Conservation (phyloP, 225 moss, liverwort and hornwort genomes). For the Sphagnum tenellum region DNA sequence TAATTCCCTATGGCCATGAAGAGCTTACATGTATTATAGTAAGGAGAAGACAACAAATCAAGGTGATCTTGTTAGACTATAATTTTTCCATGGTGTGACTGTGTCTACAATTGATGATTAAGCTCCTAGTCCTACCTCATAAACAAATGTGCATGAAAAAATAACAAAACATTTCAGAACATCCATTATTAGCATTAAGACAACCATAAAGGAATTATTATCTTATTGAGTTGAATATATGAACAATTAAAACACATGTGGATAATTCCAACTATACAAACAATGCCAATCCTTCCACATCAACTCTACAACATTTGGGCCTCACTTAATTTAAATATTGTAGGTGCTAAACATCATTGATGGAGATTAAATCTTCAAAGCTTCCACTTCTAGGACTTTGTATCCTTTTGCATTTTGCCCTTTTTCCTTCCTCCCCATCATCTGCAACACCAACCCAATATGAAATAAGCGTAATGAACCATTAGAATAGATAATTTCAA, state of each 20-base stretch:
- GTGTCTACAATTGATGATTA: constrained; percentile 72
- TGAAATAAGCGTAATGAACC: not conserved
- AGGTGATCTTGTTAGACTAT: constrained; percentile 72
- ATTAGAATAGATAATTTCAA: not conserved
- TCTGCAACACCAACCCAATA: constrained; percentile 17
- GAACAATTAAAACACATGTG: not conserved
- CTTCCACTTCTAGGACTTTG: constrained; percentile 54
- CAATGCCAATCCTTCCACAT: not conserved
- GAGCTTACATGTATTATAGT: no score
- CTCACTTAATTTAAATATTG: constrained; percentile 85
- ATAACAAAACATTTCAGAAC: not conserved
- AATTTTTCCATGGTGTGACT: constrained; percentile 69
- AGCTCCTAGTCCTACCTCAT: constrained; percentile 52
- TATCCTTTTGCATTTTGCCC: constrained; percentile 68
- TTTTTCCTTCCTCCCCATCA: constrained; percentile 32
- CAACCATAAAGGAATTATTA: not conserved
- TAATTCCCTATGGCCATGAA: not conserved
- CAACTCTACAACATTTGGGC: not conserved
- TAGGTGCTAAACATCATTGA: constrained; percentile 86
- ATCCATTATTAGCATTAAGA: not conserved
- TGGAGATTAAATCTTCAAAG: constrained; percentile 69
- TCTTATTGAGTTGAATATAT: not conserved
- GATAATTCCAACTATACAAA: not conserved
- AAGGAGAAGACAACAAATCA: constrained; percentile 32
- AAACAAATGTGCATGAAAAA: not conserved